Base-by-base conservation (phyloP, 208 protist species). In the Trypanosoma congolense region DNA sequence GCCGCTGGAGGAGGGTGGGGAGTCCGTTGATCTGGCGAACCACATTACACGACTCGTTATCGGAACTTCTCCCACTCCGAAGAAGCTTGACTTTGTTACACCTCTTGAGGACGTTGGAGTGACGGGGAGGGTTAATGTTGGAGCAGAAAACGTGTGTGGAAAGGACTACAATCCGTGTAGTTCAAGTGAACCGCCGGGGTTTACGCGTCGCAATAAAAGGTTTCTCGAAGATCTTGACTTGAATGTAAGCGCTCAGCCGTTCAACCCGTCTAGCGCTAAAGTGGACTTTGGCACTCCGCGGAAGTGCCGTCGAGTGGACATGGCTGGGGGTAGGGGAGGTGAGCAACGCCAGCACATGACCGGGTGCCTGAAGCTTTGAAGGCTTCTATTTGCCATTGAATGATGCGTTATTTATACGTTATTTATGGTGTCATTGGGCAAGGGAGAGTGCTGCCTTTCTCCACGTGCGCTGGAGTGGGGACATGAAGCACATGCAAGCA, bases 131-230 rank as follows among this genome's bases (percentile, higher is more conserved):
- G 46, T 40, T 0, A 21, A 55, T 30, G n/a, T n/a, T n/a, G 14
- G 25, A 33, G 43, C 24, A 25, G 18, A 41, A 19, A 19, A 61
- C 31, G 25, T 36, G 0, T 8, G 49, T 22, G 10, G 9, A 6
- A 30, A 21, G 1, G 31, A 8, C 2, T 14, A 6, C 21, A 2
- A 22, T 6, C 10, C 51, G 10, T 4, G 4, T 6, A 14, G 14
- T 33, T 2, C 19, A 25, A 29, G 2, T 2, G 4, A 46, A n/a
- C 71, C 78, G 0, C 30, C 82, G 63, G 72, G 73, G 43, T 61
- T 80, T n/a, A 54, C 84, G 22, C 63, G 53, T 1, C 77, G 74
- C 5, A 68, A 80, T 1, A 93, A 93, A 53, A 73, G 86, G 1
- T 84, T 72, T 58, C 56, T 93, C 4, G 69, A 75, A 6, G 86